phyloP scores from a whole-genome alignment of 345 rosid genomes.

The Aurinia saxatilis region DNA sequence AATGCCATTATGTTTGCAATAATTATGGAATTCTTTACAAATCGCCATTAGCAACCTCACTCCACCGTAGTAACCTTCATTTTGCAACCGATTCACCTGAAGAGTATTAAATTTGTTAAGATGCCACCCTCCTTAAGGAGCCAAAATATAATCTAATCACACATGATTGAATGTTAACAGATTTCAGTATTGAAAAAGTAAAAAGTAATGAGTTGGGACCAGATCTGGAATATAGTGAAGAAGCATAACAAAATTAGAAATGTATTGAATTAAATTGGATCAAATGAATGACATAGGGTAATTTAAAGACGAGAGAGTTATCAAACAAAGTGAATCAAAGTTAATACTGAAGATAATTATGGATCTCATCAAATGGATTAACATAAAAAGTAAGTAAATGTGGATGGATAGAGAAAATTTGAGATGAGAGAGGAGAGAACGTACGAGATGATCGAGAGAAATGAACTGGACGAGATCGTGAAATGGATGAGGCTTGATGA shows the following conservation, averaged over 20 bases:
- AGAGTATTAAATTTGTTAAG: not conserved
- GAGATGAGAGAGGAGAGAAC: not conserved
- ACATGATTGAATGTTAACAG: too few species aligned
- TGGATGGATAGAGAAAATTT: not conserved
- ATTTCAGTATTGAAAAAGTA: too few species aligned
- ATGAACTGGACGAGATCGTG: constrained; percentile 74
- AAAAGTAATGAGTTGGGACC: not conserved
- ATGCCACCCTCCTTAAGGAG: too few species aligned
- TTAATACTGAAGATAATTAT: not conserved
- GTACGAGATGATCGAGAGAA: constrained; percentile 64
- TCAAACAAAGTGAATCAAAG: not conserved
- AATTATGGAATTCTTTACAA: constrained; percentile 52
- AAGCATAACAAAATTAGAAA: not conserved
- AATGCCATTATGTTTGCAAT: constrained; percentile 54
- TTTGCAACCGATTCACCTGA: constrained; percentile 62
- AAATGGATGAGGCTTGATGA: constrained; percentile 64
- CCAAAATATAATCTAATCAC: not conserved
- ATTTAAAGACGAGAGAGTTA: not conserved
- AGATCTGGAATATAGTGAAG: not conserved
- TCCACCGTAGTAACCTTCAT: constrained; percentile 94
- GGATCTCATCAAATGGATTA: not conserved
- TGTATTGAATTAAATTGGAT: too few species aligned
- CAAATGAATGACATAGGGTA: not conserved
- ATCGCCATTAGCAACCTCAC: constrained; percentile 86
- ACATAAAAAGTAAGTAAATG: not conserved